Conservation (phyloP, 768 basidiomycete species). For the Dacryopinax primogenitus region DNA sequence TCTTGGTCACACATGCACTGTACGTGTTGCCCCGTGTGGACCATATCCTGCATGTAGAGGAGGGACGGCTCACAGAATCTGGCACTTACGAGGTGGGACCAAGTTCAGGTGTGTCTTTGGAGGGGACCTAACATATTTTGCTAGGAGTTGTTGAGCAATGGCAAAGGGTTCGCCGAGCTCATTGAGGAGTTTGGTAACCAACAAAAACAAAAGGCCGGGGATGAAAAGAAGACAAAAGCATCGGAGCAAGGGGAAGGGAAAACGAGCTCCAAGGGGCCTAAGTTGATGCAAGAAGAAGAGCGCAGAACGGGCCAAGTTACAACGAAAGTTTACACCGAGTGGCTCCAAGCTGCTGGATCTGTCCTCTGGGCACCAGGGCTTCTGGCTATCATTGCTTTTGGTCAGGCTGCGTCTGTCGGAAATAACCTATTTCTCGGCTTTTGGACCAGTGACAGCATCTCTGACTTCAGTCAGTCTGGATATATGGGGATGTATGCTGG, state of each 20-base stretch:
- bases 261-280: constrained; percentile 10
- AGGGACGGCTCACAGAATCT: constrained; percentile 46
- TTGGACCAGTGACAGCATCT: constrained; percentile 49
- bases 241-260: constrained; percentile 13
- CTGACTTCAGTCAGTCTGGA: constrained; percentile 42
- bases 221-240: constrained; percentile 16
- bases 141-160: constrained; percentile 37
- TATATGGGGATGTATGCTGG: constrained; percentile 52
- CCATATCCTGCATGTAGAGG: constrained; percentile 51
- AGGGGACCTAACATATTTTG: not conserved
- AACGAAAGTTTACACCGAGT: constrained; percentile 38
- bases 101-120: not conserved
- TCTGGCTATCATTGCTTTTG: constrained; percentile 33
- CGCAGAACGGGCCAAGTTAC: constrained; percentile 41
- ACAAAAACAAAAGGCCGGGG: constrained; percentile 20
- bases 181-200: constrained; percentile 45
- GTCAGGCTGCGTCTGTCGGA: constrained; percentile 42
- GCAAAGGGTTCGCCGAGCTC: constrained; percentile 37
- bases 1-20: constrained; percentile 50
- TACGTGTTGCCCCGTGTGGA: constrained; percentile 48
- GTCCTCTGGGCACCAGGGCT: constrained; percentile 37
- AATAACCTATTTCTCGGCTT: constrained; percentile 60
- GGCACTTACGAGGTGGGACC: constrained; percentile 41
- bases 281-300: constrained; percentile 43
- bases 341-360: constrained; percentile 38